These are phyloP conservation scores for Suillus subluteus DNA, from an alignment of 768 basidiomycete species.

Conservation along the genomic window DNA sequence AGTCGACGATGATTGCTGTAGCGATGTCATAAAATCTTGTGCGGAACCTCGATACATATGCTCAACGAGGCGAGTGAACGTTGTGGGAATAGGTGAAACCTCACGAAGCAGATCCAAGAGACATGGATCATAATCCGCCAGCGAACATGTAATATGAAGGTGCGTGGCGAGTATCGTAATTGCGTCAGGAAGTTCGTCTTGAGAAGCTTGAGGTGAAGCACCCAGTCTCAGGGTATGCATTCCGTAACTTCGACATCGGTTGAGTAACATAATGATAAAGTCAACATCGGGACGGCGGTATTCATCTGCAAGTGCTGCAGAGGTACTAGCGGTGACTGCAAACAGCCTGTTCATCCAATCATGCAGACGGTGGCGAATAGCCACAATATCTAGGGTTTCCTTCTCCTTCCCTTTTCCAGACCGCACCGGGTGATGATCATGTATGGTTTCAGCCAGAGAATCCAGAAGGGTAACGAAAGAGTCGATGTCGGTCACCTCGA, in stretches of 20 bases:
- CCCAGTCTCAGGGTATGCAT: constrained; percentile 21
- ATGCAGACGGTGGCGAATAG: constrained; percentile 18
- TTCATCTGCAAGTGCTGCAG: neutral
- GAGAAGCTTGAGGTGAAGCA: neutral
- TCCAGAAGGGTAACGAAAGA: constrained; percentile 36
- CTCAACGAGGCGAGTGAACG: constrained; percentile 34
- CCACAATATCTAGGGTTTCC: constrained; percentile 4
- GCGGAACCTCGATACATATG: constrained; percentile 24
- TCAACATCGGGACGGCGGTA: constrained; percentile 10
- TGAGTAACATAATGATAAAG: constrained; percentile 30
- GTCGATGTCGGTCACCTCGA: constrained; percentile 35
- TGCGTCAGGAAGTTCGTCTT: constrained; percentile 28
- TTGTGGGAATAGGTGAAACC: constrained; percentile 33
- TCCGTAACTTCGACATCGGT: constrained; percentile 23
- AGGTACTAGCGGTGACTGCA: neutral
- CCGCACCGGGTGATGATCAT: neutral
- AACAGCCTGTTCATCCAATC: constrained; percentile 31
- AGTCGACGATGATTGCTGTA: constrained; percentile 27
- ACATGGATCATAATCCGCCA: constrained; percentile 3
- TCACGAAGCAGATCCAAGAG: constrained; percentile 31
- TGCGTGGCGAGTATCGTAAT: constrained; percentile 26
- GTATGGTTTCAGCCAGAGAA: constrained; percentile 28
- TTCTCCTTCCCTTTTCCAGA: constrained; percentile 8
- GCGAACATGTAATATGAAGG: constrained; percentile 20
- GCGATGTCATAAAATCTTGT: constrained; percentile 29